Percentiles rank a stretch among this genome's conserved stretches.
These are phyloP conservation scores for Nicotiana noctiflora DNA, from an alignment of 257 asterid genomes.

Conservation along the genomic window DNA sequence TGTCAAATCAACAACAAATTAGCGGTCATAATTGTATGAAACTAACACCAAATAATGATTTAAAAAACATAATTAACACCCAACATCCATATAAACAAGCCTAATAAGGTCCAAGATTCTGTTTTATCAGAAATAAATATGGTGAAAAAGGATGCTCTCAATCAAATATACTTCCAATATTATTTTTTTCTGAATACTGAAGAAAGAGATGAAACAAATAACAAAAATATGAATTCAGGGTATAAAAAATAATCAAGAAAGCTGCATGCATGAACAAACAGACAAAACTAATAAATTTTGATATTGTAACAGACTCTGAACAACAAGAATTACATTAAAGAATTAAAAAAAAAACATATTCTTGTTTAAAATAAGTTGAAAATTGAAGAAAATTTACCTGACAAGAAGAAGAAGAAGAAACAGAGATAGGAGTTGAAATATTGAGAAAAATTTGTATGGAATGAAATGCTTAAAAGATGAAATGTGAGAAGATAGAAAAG, in stretches of 20 bases:
- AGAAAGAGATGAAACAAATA: too few species aligned
- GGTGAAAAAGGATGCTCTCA: too few species aligned
- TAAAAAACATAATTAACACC: too few species aligned
- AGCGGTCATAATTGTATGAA: too few species aligned
- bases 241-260: background rate
- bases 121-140: too few species aligned
- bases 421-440: background rate
- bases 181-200: too few species aligned
- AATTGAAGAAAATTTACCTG: background rate
- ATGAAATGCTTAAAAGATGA: background rate
- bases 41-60: too few species aligned
- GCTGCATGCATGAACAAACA: background rate
- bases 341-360: background rate
- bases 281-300: background rate
- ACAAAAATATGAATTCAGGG: background rate
- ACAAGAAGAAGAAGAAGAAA: background rate
- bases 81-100: too few species aligned
- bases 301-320: background rate
- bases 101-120: too few species aligned
- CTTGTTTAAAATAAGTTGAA: background rate
- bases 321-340: background rate
- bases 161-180: too few species aligned
- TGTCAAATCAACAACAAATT: background rate
- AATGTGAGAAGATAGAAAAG: background rate
- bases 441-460: background rate